Percentiles rank a stretch among this genome's conserved stretches.
Evolutionary conservation across 2,329 filamentous ascomycete genomes (phyloP).

Genomic region (Cladosporium sphaerospermum): DNA sequence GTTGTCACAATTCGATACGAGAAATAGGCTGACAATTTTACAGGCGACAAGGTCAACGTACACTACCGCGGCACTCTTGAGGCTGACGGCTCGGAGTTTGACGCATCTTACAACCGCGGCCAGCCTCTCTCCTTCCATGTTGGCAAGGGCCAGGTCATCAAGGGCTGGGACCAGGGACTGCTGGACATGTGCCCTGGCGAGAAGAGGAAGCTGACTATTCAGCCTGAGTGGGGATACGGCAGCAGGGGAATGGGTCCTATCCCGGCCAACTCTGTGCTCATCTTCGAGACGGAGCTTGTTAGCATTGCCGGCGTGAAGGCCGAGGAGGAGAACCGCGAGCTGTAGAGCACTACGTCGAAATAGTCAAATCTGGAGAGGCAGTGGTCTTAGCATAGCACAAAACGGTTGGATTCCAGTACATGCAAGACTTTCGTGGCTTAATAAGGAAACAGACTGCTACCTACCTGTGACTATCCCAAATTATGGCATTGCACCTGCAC

Average conservation of each 20-base stretch:
- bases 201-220: conserved; percentile 80
- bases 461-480: too few relatives aligned
- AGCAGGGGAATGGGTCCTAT: conserved; percentile 65
- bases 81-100: conserved; percentile 69
- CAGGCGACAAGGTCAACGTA: conserved; percentile 42
- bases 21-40: background rate
- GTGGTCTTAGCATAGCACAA: too few relatives aligned
- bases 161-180: conserved; percentile 89
- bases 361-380: background rate
- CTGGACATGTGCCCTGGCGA: conserved; percentile 94
- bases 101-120: conserved; percentile 73
- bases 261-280: conserved; percentile 70
- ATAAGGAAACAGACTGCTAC: too few relatives aligned
- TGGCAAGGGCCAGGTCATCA: conserved; percentile 78
- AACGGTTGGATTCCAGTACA: too few relatives aligned
- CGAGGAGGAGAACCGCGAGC: conserved; percentile 14
- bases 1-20: background rate
- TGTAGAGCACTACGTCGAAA: background rate
- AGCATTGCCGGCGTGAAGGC: conserved; percentile 65
- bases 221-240: conserved; percentile 81
- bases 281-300: conserved; percentile 89
- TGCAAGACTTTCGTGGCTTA: too few relatives aligned
- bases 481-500: too few relatives aligned
- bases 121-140: conserved; percentile 72
- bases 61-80: conserved; percentile 46